These are phyloP conservation scores for Fusarium begoniae DNA, from an alignment of 2,329 filamentous ascomycete genomes.

Conservation along the genomic window DNA sequence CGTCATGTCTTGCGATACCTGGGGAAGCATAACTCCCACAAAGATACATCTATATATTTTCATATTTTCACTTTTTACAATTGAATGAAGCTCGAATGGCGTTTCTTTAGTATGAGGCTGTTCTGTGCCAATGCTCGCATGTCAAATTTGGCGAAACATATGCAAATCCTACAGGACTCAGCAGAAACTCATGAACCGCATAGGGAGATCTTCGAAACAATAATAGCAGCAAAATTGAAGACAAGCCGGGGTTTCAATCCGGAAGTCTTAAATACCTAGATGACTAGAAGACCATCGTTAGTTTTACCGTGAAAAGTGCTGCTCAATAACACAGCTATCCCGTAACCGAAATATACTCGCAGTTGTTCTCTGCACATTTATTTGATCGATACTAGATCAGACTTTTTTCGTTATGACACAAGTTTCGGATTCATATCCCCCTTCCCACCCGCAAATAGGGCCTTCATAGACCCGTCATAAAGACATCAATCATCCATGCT, in stretches of 20 bases:
- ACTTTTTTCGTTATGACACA: not conserved
- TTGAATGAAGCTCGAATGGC: not conserved
- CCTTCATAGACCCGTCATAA: not conserved
- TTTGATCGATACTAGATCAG: not conserved
- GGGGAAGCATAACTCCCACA: constrained; percentile 3
- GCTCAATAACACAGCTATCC: not conserved
- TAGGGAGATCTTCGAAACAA: not conserved
- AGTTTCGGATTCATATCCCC: not conserved
- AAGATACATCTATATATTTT: constrained; percentile 25
- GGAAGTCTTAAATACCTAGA: not conserved
- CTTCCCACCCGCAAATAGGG: not conserved
- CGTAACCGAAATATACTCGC: not conserved
- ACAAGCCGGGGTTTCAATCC: not conserved
- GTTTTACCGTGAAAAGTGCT: not conserved
- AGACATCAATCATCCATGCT: not conserved
- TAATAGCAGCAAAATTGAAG: not conserved
- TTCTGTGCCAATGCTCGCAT: no score
- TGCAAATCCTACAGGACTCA: not conserved
- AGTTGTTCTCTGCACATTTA: not conserved
- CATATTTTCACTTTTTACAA: constrained; percentile 23
- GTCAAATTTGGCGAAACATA: not conserved
- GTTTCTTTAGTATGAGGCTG: not conserved
- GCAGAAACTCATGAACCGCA: not conserved
- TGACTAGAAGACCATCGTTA: not conserved
- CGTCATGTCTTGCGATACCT: constrained; percentile 21